Evolutionary conservation across 1,284 basidiomycete genomes (phyloP), one percentile per base, ranked within the genome.

Genomic region (Mycena citricolor): DNA sequence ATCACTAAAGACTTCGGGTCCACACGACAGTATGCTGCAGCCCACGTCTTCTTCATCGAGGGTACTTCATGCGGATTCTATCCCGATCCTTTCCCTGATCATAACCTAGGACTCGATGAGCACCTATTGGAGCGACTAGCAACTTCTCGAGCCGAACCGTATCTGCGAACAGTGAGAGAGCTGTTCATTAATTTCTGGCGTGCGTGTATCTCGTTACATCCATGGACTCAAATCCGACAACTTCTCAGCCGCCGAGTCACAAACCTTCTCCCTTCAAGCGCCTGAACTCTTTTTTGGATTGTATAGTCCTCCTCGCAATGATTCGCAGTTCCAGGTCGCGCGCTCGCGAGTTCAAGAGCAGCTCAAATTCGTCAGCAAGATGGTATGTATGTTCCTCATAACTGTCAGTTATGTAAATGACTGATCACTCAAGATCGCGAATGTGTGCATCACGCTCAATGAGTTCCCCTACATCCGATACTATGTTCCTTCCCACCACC

Each of bases 401-500:
- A 52, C 55, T 40, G 25, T 23, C 32, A 19, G 41, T 53, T 42
- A 54, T 57, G 13, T 28, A 43, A 47, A 32, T 45, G 45, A 40
- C 14, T 14, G n/a, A 8, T 16, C 25, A 22, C 32, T 44, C 8
- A 63, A 93, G 90, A 86, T 97, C 51, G 68, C 91, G 26, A 97
- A 97, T 61, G 69, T 94, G 11, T 93, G 95, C 63, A 86, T 97
- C 19, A 84, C 91, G 0, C 69, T 99, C 38, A 90, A 94, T 61
- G 97, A 99, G 64, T 93, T 87, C 59, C 97, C 97, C 0, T 86
- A 84, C 61, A 90, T 99, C 55, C 87, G 97, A 19, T 99, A 97
- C 68, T 97, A 97, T 65, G 70, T 89, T 42, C 93, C 95, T 4
- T 68, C 79, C 8, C 80, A 90, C 56, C 91, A 97, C 60, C 73